These are phyloP conservation scores for Mycena crocata DNA, from an alignment of 768 basidiomycete genomes.

Conservation along the genomic window DNA sequence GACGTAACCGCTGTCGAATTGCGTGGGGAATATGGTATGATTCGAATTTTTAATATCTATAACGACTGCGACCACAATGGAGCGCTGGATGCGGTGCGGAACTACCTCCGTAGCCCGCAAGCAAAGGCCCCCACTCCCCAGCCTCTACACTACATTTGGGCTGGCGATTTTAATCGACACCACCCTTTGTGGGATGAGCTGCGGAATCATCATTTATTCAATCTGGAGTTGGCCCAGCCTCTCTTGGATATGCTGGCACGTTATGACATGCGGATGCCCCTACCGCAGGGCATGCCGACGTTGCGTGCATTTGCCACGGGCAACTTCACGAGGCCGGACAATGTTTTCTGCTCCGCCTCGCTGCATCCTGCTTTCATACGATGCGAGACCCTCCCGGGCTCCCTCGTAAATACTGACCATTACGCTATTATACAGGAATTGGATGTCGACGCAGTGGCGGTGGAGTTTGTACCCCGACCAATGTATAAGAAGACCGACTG, in stretches of 20 bases:
- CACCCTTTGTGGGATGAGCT: slow-evolving; percentile 53
- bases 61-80: no score
- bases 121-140: no score
- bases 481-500: slow-evolving; percentile 49
- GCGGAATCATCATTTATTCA: slow-evolving; percentile 48
- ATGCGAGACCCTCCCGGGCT: slow-evolving; percentile 39
- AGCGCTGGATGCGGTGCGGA: no score
- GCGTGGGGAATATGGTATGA: no score
- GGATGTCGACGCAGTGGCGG: slow-evolving; percentile 23
- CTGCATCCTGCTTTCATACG: slow-evolving; percentile 33
- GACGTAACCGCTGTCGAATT: no score
- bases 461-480: background rate
- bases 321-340: slow-evolving; percentile 54
- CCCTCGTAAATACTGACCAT: slow-evolving; percentile 49
- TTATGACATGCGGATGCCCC: slow-evolving; percentile 45
- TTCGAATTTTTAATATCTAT: no score
- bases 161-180: slow-evolving; percentile 55
- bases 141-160: no score
- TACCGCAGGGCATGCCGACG: slow-evolving; percentile 49
- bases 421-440: slow-evolving; percentile 48
- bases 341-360: slow-evolving; percentile 49
- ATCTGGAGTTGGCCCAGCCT: slow-evolving; percentile 37
- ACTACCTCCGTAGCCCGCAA: background rate
- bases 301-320: slow-evolving; percentile 43
- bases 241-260: slow-evolving; percentile 43